These are phyloP conservation scores for Acrocalymma vagum DNA, from an alignment of 2,329 filamentous ascomycete species.

Conservation along the genomic window DNA sequence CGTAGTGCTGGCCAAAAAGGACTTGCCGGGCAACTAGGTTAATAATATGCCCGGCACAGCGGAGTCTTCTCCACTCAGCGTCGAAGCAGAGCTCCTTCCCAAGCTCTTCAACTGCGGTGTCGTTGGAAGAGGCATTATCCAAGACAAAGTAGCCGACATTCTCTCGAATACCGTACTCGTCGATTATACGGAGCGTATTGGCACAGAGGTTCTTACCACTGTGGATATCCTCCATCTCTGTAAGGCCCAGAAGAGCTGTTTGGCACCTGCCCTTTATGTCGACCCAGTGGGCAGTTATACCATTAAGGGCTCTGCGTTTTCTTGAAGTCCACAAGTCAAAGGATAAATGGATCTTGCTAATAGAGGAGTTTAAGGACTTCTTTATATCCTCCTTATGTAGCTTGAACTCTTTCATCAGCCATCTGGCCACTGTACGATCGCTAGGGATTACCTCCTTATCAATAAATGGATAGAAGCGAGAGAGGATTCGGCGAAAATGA, in stretches of 20 bases:
- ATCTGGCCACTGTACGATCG: not conserved
- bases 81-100: not conserved
- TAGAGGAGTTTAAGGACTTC: not conserved
- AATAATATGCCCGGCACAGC: slow-evolving; percentile 2
- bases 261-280: slow-evolving; percentile 8
- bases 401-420: slow-evolving; percentile 1
- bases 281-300: slow-evolving; percentile 19
- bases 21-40: slow-evolving; percentile 1
- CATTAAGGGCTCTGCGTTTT: slow-evolving; percentile 16
- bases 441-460: too few relatives aligned
- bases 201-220: slow-evolving; percentile 1
- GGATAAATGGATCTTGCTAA: slow-evolving; percentile 9
- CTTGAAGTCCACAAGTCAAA: slow-evolving; percentile 26
- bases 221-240: not conserved
- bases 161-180: slow-evolving; percentile 5
- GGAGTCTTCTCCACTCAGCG: not conserved
- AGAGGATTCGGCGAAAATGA: not conserved
- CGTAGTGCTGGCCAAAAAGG: not conserved
- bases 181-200: slow-evolving; percentile 8
- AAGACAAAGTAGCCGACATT: slow-evolving; percentile 7
- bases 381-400: slow-evolving; percentile 1
- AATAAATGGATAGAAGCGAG: too few relatives aligned
- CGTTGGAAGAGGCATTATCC: slow-evolving; percentile 2
- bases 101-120: slow-evolving; percentile 1
- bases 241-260: slow-evolving; percentile 10